Base-by-base conservation (phyloP, 768 basidiomycete genomes). In the Suillus variegatus region DNA sequence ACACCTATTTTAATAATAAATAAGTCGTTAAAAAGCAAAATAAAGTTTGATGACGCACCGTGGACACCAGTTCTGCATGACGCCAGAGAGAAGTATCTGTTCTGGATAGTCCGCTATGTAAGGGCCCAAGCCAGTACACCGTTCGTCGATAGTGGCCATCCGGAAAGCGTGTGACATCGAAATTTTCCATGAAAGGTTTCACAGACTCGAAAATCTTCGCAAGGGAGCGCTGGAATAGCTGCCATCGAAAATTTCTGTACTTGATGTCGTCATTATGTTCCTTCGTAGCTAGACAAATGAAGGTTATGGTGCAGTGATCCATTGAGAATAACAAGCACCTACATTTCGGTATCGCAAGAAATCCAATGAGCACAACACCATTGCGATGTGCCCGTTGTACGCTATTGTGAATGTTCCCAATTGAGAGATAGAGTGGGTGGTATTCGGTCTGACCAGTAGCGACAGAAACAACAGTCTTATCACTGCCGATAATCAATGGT, bases 51-150 rank as follows among this genome's bases (percentile, higher is more conserved):
- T 38, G 12, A 70, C 46, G 28, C 68, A 80, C 80, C 66, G 65
- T 14, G 76, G 63, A 67, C 80, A 82, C 79, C 80, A 81, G 0
- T 70, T 71, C 57, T 76, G 75, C 4, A 81, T 71, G 52, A 79
- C 67, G 35, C 78, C 72, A 16, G 76, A 70, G 1, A 78, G 77
- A 60, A 5, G 63, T 73, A 49, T 6, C 65, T 81, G 80, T 63
- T 82, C 78, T 1, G 77, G 80, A 64, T 82, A 81, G 62, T 82
- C 77, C 0, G 76, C 78, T 64, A 82, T 80, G 47, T 79, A 78
- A 1, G 79, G 74, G 1, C 78, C 78, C 9, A 82, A 61, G 1
- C 74, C 70, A n/a, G 67, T 75, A 80, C 20, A 81, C 71, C 0
- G 61, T 73, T 10, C 68, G 55, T 3, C 68, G 69, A 63, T 62